These are phyloP conservation scores for Calonectria hongkongensis DNA, from an alignment of 2,329 filamentous ascomycete species.

Conservation along the genomic window DNA sequence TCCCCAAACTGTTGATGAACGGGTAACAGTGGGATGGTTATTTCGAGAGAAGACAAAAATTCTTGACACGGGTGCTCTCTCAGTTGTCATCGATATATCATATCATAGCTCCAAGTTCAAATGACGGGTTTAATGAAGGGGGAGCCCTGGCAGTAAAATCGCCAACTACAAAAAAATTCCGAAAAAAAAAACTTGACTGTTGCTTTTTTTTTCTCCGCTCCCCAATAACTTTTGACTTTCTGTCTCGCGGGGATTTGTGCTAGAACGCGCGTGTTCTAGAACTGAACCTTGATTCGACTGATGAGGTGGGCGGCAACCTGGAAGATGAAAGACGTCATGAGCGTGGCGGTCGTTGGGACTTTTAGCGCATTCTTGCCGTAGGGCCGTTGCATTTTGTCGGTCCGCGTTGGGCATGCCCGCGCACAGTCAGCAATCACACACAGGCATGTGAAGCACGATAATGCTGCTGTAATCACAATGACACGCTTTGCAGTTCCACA, in stretches of 20 bases:
- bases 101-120: slow-evolving; percentile 3
- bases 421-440: slow-evolving; percentile 43
- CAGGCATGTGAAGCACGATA: slow-evolving; percentile 46
- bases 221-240: neutral
- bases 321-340: slow-evolving; percentile 51
- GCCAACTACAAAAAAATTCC: neutral
- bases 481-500: slow-evolving; percentile 34
- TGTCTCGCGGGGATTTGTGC: neutral
- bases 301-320: slow-evolving; percentile 18
- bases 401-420: slow-evolving; percentile 30
- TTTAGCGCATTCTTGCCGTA: slow-evolving; percentile 41
- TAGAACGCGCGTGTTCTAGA: slow-evolving; percentile 15
- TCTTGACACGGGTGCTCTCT: neutral
- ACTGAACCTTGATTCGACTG: slow-evolving; percentile 20
- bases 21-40: neutral
- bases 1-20: neutral
- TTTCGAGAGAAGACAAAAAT: neutral
- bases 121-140: neutral
- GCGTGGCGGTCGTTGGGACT: slow-evolving; percentile 36
- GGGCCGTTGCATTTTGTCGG: slow-evolving; percentile 25
- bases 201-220: neutral
- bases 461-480: slow-evolving; percentile 45
- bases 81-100: neutral
- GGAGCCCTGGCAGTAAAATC: neutral
- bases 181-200: neutral